Conservation (phyloP, 2,329 filamentous ascomycete species). For the Penicillium capsulatum region DNA sequence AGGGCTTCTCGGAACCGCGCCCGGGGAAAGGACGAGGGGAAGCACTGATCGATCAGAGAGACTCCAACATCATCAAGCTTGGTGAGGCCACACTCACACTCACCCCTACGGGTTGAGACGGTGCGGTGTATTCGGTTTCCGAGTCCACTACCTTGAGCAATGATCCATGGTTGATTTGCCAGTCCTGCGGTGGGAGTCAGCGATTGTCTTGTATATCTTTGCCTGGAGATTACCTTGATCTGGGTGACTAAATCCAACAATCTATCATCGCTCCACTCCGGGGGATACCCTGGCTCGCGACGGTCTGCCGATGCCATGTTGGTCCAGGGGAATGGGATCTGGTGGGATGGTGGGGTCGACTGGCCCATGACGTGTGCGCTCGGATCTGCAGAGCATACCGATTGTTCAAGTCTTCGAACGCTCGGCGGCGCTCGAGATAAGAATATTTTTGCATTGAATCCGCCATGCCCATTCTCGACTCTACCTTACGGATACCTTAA, state of each 20-base stretch:
- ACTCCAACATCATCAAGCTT: not conserved
- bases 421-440: too few species aligned
- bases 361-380: too few species aligned
- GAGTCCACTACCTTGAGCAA: constrained; percentile 34
- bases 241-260: constrained; percentile 25
- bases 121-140: constrained; percentile 25
- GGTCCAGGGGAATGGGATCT: constrained; percentile 4
- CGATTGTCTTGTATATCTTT: not conserved
- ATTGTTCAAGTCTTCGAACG: too few species aligned
- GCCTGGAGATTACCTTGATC: constrained; percentile 26
- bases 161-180: constrained; percentile 42
- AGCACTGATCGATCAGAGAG: constrained; percentile 9
- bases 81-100: constrained; percentile 17
- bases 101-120: constrained; percentile 32
- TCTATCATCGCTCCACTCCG: constrained; percentile 38
- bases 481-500: too few species aligned
- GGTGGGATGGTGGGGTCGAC: constrained; percentile 2
- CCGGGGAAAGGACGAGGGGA: constrained; percentile 36
- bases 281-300: constrained; percentile 15
- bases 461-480: too few species aligned
- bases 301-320: not conserved
- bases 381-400: constrained; percentile 21
- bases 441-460: too few species aligned
- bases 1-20: constrained; percentile 42
- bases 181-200: constrained; percentile 29